Evolutionary conservation across 1,284 basidiomycete genomes (phyloP), one percentile per base, ranked within the genome.

Genomic region (Sanghuangporus weigelae): DNA sequence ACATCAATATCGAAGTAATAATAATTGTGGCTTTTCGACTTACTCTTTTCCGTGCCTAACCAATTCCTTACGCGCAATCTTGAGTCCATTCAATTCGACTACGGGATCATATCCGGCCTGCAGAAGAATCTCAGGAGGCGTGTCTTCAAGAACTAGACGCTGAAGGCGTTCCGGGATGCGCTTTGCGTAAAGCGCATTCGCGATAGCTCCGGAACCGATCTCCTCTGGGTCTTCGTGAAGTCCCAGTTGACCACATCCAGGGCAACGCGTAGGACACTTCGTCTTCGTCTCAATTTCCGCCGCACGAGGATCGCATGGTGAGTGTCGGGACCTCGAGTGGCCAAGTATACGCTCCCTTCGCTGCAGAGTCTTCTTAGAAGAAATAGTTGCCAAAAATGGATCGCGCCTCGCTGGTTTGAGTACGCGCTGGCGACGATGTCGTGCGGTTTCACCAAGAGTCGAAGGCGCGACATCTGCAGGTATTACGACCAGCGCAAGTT

Each of bases 31-130:
- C 39, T 21, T 44, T 8, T 3, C 51, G 7, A 58, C 63, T 53
- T 48, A 65, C 63, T 46, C 21, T 51, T 48, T 14, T 11, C 64
- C 57, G 36, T 62, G 42, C 35, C 14, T 21, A 16, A 35, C 31
- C 49, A 65, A 46, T 16, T 42, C 57, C 8, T 48, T 57, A 10
- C 64, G 55, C 11, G 58, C 53, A 21, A 59, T 19, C 16, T 23
- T 21, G 3, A 50, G 53, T 3, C 55, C 46, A 16, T 50, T 38
- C 35, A 53, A 48, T 21, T 16, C 51, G 16, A 65, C n/a, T 31
- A 53, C 49, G 11, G 64, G 51, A 21, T 51, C 39, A 31, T 39
- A 12, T 14, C 40, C 54, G n/a, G 60, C 44, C 12, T 49, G 16
- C 2, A 51, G 44, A 40, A 62, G 40, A 23, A 26, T 51, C 3